Evolutionary conservation across 2,329 filamentous ascomycete genomes (phyloP).

Genomic region (Coniochaeta sp.): DNA sequence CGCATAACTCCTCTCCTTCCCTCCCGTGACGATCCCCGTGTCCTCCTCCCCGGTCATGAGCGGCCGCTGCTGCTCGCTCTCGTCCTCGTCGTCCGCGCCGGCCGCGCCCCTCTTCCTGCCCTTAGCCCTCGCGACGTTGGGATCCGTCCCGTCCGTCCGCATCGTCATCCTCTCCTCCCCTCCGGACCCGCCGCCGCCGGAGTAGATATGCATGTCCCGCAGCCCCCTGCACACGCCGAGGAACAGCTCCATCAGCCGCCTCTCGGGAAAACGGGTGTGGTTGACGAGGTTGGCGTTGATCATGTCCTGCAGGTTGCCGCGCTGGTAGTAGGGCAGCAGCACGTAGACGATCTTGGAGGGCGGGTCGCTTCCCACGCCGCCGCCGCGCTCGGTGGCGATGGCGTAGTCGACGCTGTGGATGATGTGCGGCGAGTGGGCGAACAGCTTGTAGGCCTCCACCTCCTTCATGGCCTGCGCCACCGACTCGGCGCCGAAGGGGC

Average conservation of each 20-base stretch:
- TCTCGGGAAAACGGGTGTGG: conserved; percentile 82
- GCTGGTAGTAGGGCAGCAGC: conserved; percentile 86
- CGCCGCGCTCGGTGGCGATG: conserved; percentile 69
- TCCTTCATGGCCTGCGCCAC: conserved; percentile 93
- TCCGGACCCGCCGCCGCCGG: conserved; percentile 33
- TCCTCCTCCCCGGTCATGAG: conserved; percentile 73
- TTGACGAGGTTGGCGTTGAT: conserved; percentile 99
- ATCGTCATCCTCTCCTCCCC: conserved; percentile 40
- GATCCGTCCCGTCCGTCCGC: conserved; percentile 31
- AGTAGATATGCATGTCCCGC: conserved; percentile 86
- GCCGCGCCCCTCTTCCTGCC: conserved; percentile 29
- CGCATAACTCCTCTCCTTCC: conserved; percentile 67
- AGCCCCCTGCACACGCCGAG: conserved; percentile 85
- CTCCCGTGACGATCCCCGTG: conserved; percentile 61
- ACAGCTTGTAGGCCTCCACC: conserved; percentile 92
- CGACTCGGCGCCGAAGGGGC: conserved; percentile 94
- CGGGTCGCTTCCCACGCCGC: too few relatives aligned
- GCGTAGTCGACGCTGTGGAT: conserved; percentile 80
- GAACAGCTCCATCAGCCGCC: conserved; percentile 81
- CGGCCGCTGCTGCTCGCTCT: conserved; percentile 70
- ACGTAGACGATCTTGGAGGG: conserved; percentile 91
- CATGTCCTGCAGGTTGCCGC: conserved; percentile 93
- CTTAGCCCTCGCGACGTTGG: conserved; percentile 25
- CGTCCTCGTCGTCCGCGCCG: conserved; percentile 57
- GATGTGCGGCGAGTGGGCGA: conserved; percentile 75